Conservation (phyloP, 1,284 basidiomycete species). For the Clitocybe nebularis region DNA sequence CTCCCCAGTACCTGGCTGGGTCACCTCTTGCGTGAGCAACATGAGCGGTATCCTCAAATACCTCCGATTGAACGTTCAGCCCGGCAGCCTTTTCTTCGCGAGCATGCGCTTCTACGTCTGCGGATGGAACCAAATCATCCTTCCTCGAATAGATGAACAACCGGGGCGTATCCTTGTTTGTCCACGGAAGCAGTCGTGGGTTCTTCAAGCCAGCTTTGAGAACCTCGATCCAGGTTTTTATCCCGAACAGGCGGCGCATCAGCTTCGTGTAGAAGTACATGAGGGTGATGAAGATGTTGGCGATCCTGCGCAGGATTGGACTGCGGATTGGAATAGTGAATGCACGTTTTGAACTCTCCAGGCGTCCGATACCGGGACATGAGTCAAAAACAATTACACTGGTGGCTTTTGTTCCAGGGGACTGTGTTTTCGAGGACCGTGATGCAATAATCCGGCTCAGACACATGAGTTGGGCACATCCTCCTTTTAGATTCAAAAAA, state of each 20-base stretch:
- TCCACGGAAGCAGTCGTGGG: slow-evolving; percentile 13
- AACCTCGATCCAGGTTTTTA: slow-evolving; percentile 7
- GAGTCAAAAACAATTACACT: slow-evolving; percentile 50
- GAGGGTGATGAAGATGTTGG: slow-evolving; percentile 16
- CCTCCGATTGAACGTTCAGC: slow-evolving; percentile 31
- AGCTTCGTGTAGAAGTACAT: slow-evolving; percentile 16
- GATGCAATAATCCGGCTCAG: slow-evolving; percentile 33
- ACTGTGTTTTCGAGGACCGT: slow-evolving; percentile 18
- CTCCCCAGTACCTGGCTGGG: slow-evolving; percentile 46
- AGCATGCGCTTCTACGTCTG: slow-evolving; percentile 41
- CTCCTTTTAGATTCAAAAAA: slow-evolving; percentile 33
- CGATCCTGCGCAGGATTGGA: slow-evolving; percentile 26
- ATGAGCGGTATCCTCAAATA: slow-evolving; percentile 47
- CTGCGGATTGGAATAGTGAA: slow-evolving; percentile 38
- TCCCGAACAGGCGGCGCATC: slow-evolving; percentile 11
- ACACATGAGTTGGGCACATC: slow-evolving; percentile 35
- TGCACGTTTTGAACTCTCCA: slow-evolving; percentile 30
- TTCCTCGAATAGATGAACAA: slow-evolving; percentile 51
- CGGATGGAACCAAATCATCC: slow-evolving; percentile 42
- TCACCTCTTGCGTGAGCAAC: slow-evolving; percentile 51
- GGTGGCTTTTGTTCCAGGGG: slow-evolving; percentile 14
- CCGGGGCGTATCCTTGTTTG: slow-evolving; percentile 33
- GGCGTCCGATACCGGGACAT: slow-evolving; percentile 34
- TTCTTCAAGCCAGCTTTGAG: slow-evolving; percentile 9
- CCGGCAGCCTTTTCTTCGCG: slow-evolving; percentile 32